These are phyloP conservation scores for Aulographum hederae DNA, from an alignment of 2,329 filamentous ascomycete species.

Conservation along the genomic window DNA sequence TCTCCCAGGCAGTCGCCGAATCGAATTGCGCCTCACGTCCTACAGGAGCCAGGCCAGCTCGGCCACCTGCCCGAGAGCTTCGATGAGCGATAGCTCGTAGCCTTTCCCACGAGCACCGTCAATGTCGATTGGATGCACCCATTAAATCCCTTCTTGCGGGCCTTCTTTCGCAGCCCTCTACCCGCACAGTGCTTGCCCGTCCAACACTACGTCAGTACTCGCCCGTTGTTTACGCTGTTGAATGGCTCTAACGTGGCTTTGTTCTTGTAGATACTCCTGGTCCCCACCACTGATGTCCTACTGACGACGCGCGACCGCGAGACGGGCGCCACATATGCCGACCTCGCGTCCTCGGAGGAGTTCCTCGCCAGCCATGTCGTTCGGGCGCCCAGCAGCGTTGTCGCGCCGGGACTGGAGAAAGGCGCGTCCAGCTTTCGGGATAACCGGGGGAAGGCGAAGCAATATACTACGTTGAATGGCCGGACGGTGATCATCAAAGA, in stretches of 20 bases:
- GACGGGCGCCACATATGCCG: constrained; percentile 55
- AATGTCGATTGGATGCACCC: constrained; percentile 86
- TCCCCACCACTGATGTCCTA: constrained; percentile 83
- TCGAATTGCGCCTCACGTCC: too few relatives aligned
- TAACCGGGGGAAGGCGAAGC: constrained; percentile 79
- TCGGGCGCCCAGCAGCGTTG: constrained; percentile 47
- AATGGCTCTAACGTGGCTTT: constrained; percentile 5
- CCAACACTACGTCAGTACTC: constrained; percentile 54
- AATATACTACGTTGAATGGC: constrained; percentile 83
- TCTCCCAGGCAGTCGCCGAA: too few relatives aligned
- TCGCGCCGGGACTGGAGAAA: constrained; percentile 17
- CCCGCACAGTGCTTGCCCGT: constrained; percentile 79
- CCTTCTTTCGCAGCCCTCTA: constrained; percentile 95
- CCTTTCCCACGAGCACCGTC: too few relatives aligned
- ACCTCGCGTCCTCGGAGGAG: constrained; percentile 77
- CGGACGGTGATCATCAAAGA: constrained; percentile 91
- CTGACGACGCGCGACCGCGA: constrained; percentile 78
- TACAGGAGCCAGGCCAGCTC: too few relatives aligned
- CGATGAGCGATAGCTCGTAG: too few relatives aligned
- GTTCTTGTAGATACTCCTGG: constrained; percentile 52
- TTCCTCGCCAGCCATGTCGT: constrained; percentile 95
- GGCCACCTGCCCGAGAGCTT: too few relatives aligned
- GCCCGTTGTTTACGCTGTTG: not conserved
- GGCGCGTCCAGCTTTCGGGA: constrained; percentile 50
- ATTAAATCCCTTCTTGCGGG: constrained; percentile 94